Evolutionary conservation across 2,329 filamentous ascomycete genomes (phyloP), one percentile per base, ranked within the genome.

Genomic region (Fusarium piperis): DNA sequence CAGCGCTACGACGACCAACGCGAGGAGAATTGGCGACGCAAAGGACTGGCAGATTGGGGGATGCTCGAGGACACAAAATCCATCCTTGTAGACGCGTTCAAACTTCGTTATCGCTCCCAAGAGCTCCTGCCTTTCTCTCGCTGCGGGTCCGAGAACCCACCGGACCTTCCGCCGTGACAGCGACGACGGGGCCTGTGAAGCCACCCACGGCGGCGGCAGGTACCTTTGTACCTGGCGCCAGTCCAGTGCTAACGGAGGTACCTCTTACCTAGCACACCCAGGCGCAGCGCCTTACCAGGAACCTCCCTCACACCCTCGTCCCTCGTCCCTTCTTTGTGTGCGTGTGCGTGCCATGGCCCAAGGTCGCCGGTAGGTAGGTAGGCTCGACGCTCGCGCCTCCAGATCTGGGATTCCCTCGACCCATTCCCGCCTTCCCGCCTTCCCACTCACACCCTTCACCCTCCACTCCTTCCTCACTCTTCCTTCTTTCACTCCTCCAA

Each of bases 371-470:
- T 73, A 71, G 56, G 69, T 73, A 71, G 56, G 30, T 62, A 62
- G 62, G 65, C 56, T 65, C 39, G 59, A 64, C 69, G 63, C 74
- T 75, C 70, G 73, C 67, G 71, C 74, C 72, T 73, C 74, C 72
- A 74, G 68, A 76, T 75, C 75, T 76, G 64, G 74, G 65, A 74
- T 65, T 72, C 66, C 68, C 75, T 77, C 73, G 73, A 76, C 75
- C 75, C 75, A 76, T 77, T 74, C 74, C 72, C 70, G 57, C 69
- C 72, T 77, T 77, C 74, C 73, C 71, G 72, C 58, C 66, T 75
- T 69, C 67, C 74, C 74, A 73, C 74, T 68, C 74, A 74, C 65
- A 76, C 74, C 65, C 73, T 73, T 73, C 64, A 68, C 72, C 64
- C 62, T 73, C 63, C 64, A 61, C 67, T 71, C 72, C 73, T 68